Evolutionary conservation across 169 alveolate genomes (phyloP).

Genomic region (Cryptosporidium tyzzeri): DNA sequence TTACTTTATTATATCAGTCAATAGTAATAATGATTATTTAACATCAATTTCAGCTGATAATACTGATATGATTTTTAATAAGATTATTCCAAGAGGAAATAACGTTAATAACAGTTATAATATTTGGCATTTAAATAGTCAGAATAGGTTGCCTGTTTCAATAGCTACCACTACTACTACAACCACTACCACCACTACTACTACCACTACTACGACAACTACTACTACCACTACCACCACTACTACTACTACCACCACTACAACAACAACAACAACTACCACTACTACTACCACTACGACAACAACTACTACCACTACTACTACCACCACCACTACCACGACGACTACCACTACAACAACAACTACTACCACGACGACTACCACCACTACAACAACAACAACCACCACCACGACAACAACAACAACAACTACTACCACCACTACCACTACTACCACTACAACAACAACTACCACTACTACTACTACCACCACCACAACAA

Average conservation of each 20-base stretch:
- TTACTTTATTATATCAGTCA: slow-evolving; percentile 13
- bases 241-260: no score
- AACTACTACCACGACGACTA: no score
- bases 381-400: no score
- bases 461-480: background rate
- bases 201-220: background rate
- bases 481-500: background rate
- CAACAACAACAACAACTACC: no score
- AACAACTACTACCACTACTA: no score
- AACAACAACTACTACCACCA: background rate
- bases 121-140: slow-evolving; percentile 32
- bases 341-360: no score
- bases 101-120: background rate
- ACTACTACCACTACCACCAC: background rate
- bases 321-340: no score
- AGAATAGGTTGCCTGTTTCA: background rate
- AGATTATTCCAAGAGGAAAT: slow-evolving; percentile 14
- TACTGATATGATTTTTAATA: background rate
- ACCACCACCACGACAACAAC: background rate
- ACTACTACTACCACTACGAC: no score
- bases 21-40: slow-evolving; percentile 14
- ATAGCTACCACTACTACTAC: slow-evolving; percentile 24
- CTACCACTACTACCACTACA: background rate
- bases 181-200: background rate
- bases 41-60: slow-evolving; percentile 5